Base-by-base conservation (phyloP, 2,329 filamentous ascomycete genomes). In the Venturia oleaginea region DNA sequence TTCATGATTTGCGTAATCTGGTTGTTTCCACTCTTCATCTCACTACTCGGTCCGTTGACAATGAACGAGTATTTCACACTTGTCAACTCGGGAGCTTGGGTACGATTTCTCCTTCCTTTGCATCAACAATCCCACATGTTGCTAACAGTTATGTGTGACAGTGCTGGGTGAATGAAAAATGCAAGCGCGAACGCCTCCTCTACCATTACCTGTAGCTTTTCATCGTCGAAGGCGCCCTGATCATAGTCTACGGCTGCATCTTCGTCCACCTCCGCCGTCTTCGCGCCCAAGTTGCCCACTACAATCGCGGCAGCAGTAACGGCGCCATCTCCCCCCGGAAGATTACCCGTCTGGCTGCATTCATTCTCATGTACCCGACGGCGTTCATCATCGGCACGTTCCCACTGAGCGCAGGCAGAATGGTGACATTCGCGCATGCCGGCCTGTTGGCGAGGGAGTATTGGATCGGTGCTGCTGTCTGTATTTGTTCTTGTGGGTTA, bases 381-480 rank as follows among this genome's bases (percentile, higher is more conserved):
- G 85, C 87, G 66, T 90, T 90, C 71, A 79, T 88, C 2, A 65
- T 87, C 22, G 85, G 87, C 67, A 90, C 86, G 0, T 78, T 86
- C 0, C 87, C 87, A 0, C 78, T 90, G 1, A 86, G 86, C 1
- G 76, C 81, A 0, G 83, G 83, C n/a, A 80, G 85, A 65, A 83
- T 87, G 66, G 22, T 37, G 17, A 40, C 62, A 17, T 43, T 48
- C 42, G 34, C 30, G 34, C 61, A 40, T 51, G 42, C 38, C 15
- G 40, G 27, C 4, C 13, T 51, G 24, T 7, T 51, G 24, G 43
- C 43, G 38, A 38, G 38, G 7, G 27, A 63, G 19, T 65, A 65
- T 34, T 48, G n/a, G 57, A 30, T 54, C 40, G 11, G 37, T 15
- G 42, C 59, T 22, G 59, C 27, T 43, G 64, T n/a, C 19, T 63